Evolutionary conservation across 805 yeast species (phyloP), one percentile per base, ranked within the genome.

Genomic region (Wickerhamiella cacticola): DNA sequence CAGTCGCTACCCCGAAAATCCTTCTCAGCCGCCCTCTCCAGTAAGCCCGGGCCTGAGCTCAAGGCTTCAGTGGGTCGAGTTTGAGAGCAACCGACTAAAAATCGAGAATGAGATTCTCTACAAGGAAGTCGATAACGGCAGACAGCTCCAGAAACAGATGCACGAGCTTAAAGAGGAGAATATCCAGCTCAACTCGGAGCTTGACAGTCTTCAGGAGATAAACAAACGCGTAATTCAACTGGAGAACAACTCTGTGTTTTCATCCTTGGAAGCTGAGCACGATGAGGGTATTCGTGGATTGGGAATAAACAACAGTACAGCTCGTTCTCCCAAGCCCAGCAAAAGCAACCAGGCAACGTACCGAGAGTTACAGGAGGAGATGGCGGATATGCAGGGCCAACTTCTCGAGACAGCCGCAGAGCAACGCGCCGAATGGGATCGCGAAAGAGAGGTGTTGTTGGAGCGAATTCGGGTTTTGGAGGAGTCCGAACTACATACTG

Each of bases 101-200:
- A 88, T 82, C 60, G 89, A 85, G 57, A 80, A 80, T 55, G 87
- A 82, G 53, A 80, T 43, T 16, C 33, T 80, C 67, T 69, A 81
- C 38, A 79, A 74, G 56, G 77, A 86, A 1, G 65, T 82, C 52
- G 64, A 84, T 50, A 76, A 73, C 52, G 68, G 94, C 46, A 82
- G 82, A 56, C 86, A 82, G 13, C 23, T 33, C 5, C 26, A 43
- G 55, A 69, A 88, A 45, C 68, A 84, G 46, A 73, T 82, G 22
- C 57, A 67, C 25, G 89, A 81, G 54, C 64, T 83, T 55, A 94
- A 85, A 60, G 67, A 64, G 35, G 77, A 76, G 16, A 44, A 36
- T 21, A 7, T 19, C 15, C n/a, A 23, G 24, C 33, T 43, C 3
- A 22, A 13, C 16, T 15, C 33, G 29, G 46, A 43, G 40, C 46